Conservation (phyloP, 2,329 filamentous ascomycete species). For the Fusarium sp. region DNA sequence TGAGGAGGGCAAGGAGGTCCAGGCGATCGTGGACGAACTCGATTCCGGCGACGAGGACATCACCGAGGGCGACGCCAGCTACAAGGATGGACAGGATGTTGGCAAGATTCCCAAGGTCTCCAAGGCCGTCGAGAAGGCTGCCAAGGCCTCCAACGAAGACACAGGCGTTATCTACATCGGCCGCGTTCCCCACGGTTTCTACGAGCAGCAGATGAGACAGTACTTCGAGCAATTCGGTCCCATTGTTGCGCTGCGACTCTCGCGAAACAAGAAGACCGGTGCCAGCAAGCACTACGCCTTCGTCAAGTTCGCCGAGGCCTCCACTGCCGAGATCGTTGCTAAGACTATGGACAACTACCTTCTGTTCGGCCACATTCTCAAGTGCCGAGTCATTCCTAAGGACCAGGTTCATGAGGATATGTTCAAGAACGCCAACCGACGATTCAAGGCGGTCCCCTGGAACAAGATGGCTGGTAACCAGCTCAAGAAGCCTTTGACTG, state of each 20-base stretch:
- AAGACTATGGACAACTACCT: constrained; percentile 99
- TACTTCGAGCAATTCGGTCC: constrained; percentile 95
- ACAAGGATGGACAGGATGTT: constrained; percentile 62
- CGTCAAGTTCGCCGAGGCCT: constrained; percentile 85
- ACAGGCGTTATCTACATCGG: constrained; percentile 90
- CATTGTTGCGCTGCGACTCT: constrained; percentile 81
- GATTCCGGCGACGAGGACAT: constrained; percentile 59
- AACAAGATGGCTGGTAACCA: constrained; percentile 84
- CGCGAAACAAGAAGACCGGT: constrained; percentile 91
- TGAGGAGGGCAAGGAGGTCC: constrained; percentile 56
- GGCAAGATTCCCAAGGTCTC: constrained; percentile 63
- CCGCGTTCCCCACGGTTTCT: constrained; percentile 93
- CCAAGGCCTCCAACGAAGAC: constrained; percentile 59
- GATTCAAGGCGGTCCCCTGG: constrained; percentile 89
- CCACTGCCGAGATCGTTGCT: constrained; percentile 85
- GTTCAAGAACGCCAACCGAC: constrained; percentile 90
- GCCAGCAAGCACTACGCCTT: constrained; percentile 95
- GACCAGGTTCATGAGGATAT: constrained; percentile 83
- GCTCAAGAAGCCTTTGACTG: constrained; percentile 77
- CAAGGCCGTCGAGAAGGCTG: constrained; percentile 58
- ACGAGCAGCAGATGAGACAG: constrained; percentile 91
- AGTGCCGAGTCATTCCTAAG: constrained; percentile 81
- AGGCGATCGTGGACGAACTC: constrained; percentile 57
- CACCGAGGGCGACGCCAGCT: constrained; percentile 51
- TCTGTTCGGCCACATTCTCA: constrained; percentile 92